Evolutionary conservation across 805 yeast genomes (phyloP).

Genomic region (Ogataea salicorniae): DNA sequence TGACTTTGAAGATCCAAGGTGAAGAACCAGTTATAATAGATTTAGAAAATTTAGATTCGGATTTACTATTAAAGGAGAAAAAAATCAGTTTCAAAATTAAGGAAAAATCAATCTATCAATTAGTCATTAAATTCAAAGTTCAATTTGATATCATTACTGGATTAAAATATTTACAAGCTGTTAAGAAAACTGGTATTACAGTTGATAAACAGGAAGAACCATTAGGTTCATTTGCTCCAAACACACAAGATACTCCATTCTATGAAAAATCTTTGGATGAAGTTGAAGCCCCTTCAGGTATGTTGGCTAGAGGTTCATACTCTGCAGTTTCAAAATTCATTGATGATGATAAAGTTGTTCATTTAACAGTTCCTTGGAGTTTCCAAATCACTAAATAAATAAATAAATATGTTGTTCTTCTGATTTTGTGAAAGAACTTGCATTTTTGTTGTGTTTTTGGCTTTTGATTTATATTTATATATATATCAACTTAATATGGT

Average conservation of each 20-base stretch:
- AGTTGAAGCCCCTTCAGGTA: conserved; percentile 88
- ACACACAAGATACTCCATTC: conserved; percentile 71
- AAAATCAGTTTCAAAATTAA: conserved; percentile 70
- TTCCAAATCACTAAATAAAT: conserved; percentile 64
- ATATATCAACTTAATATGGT: too few species aligned
- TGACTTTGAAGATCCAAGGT: conserved; percentile 66
- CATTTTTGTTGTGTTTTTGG: too few species aligned
- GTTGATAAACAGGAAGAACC: conserved; percentile 85
- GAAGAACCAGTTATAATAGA: conserved; percentile 64
- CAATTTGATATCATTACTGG: conserved; percentile 87
- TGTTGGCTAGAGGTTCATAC: conserved; percentile 83
- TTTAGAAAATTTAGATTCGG: conserved; percentile 53
- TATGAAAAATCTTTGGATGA: conserved; percentile 65
- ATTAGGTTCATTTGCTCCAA: conserved; percentile 88
- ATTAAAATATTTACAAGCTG: conserved; percentile 74
- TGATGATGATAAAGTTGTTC: conserved; percentile 78
- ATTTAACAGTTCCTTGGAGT: conserved; percentile 77
- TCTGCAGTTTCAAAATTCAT: conserved; percentile 75
- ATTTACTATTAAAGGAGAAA: conserved; percentile 44
- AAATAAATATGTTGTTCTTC: neutral
- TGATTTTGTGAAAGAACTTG: neutral
- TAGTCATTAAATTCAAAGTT: conserved; percentile 71
- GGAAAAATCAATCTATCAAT: conserved; percentile 69
- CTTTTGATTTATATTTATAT: too few species aligned
- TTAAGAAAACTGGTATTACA: conserved; percentile 82